Percentiles rank a stretch among this genome's conserved stretches.
These are phyloP conservation scores for Fraxinus paxiana DNA, from an alignment of 305 asterid species.

Conservation along the genomic window DNA sequence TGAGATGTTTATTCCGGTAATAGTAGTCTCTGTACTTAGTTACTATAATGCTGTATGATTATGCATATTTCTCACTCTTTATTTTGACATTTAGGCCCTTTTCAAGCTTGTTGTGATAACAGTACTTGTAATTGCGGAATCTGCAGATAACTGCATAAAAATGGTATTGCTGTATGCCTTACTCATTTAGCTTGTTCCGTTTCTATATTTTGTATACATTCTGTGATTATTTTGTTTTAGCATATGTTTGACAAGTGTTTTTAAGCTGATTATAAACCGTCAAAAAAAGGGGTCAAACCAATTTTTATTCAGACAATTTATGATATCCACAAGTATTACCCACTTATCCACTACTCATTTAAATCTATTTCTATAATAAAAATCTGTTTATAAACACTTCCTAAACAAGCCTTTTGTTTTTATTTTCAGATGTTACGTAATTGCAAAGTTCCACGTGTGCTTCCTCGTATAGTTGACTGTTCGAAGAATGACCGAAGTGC, in stretches of 20 bases:
- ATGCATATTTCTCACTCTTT: slow-evolving; percentile 38
- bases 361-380: background rate
- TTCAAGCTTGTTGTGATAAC: slow-evolving; percentile 99
- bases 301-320: background rate
- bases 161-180: slow-evolving; percentile 50
- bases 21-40: slow-evolving; percentile 27
- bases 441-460: slow-evolving; percentile 90
- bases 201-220: slow-evolving; percentile 7
- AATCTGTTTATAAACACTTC: background rate
- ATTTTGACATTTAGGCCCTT: slow-evolving; percentile 63
- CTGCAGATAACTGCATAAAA: slow-evolving; percentile 97
- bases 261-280: background rate
- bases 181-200: slow-evolving; percentile 12
- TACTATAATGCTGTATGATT: slow-evolving; percentile 12
- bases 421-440: slow-evolving; percentile 77
- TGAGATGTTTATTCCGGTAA: slow-evolving; percentile 94
- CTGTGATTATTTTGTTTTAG: slow-evolving; percentile 11
- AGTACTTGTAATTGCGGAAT: slow-evolving; percentile 96
- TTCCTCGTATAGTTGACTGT: slow-evolving; percentile 80
- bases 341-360: background rate
- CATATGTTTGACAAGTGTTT: background rate
- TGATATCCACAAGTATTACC: background rate
- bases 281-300: background rate
- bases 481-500: slow-evolving; percentile 93
- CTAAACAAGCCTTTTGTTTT: slow-evolving; percentile 14